phyloP scores from a whole-genome alignment of 1,284 basidiomycete genomes.

The Mycosarcoma maydis region DNA sequence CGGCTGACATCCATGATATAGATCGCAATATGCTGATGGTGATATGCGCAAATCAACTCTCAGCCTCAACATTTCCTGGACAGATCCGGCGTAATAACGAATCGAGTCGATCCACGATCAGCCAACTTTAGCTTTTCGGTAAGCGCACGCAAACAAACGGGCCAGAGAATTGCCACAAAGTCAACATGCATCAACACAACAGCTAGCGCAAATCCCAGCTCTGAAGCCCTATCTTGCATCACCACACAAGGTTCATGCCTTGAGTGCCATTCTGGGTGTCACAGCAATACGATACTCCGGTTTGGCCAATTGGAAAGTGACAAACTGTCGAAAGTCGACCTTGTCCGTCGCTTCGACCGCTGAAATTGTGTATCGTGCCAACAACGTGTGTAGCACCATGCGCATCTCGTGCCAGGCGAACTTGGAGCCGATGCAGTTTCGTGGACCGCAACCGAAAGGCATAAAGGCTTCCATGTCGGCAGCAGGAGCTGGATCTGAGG shows the following conservation, averaged over 20 bases:
- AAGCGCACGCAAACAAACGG: too few relatives aligned
- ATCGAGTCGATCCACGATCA: too few relatives aligned
- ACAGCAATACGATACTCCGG: conserved; percentile 4
- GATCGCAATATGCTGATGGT: too few relatives aligned
- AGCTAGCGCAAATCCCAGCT: too few relatives aligned
- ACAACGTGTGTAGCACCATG: conserved; percentile 10
- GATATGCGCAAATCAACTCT: too few relatives aligned
- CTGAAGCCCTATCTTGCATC: not conserved
- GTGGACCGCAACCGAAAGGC: conserved; percentile 11
- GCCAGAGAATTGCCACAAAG: too few relatives aligned
- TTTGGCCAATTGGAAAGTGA: conserved; percentile 14
- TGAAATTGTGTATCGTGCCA: conserved; percentile 2
- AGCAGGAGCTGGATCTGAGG: not conserved
- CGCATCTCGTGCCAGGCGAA: conserved; percentile 20
- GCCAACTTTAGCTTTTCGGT: too few relatives aligned
- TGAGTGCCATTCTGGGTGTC: not conserved
- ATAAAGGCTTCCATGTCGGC: conserved; percentile 19
- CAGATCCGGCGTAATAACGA: too few relatives aligned
- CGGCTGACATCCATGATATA: too few relatives aligned
- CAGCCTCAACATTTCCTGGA: too few relatives aligned
- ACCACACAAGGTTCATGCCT: not conserved
- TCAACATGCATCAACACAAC: too few relatives aligned
- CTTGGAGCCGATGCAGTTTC: conserved; percentile 14
- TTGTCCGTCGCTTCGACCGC: conserved; percentile 4
- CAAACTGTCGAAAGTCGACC: conserved; percentile 16